phyloP scores from a whole-genome alignment of 2,329 filamentous ascomycete species.

The Claviceps spartinae region DNA sequence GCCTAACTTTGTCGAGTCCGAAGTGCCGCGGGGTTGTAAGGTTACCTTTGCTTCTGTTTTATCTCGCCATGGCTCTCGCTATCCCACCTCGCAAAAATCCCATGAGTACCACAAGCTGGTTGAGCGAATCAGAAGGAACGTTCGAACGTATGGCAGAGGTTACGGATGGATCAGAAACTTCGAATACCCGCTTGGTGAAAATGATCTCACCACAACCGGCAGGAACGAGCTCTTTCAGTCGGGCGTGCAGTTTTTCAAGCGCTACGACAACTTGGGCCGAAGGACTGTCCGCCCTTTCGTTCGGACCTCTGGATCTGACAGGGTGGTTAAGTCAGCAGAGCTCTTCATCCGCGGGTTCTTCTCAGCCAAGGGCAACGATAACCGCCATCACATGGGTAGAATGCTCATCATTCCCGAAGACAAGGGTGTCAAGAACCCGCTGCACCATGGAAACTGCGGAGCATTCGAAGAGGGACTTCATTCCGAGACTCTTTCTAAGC shows the following conservation, averaged over 20 bases:
- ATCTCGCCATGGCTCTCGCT: conserved; percentile 72
- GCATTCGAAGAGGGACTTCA: conserved; percentile 50
- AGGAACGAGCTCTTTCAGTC: conserved; percentile 58
- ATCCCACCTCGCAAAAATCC: conserved; percentile 61
- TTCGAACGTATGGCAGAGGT: conserved; percentile 43
- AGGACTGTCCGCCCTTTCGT: conserved; percentile 49
- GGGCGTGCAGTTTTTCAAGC: conserved; percentile 59
- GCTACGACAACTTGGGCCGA: conserved; percentile 50
- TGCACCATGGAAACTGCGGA: conserved; percentile 60
- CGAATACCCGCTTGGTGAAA: conserved; percentile 54
- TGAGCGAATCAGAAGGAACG: conserved; percentile 45
- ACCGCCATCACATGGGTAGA: conserved; percentile 32
- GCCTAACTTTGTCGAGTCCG: conserved; percentile 42
- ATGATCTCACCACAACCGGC: conserved; percentile 55
- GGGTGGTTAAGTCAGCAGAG: conserved; percentile 60
- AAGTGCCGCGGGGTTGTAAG: conserved; percentile 51
- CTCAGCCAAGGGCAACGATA: conserved; percentile 20
- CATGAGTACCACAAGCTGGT: conserved; percentile 49
- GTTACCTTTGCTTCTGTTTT: conserved; percentile 71
- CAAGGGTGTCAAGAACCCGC: conserved; percentile 60
- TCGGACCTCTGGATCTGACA: conserved; percentile 53
- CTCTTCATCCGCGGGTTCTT: conserved; percentile 69
- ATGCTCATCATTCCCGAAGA: conserved; percentile 58
- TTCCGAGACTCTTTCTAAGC: conserved; percentile 31
- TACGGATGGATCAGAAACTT: conserved; percentile 62